Evolutionary conservation across 305 asterid species (phyloP).

Genomic region (Fraxinus baroniana): DNA sequence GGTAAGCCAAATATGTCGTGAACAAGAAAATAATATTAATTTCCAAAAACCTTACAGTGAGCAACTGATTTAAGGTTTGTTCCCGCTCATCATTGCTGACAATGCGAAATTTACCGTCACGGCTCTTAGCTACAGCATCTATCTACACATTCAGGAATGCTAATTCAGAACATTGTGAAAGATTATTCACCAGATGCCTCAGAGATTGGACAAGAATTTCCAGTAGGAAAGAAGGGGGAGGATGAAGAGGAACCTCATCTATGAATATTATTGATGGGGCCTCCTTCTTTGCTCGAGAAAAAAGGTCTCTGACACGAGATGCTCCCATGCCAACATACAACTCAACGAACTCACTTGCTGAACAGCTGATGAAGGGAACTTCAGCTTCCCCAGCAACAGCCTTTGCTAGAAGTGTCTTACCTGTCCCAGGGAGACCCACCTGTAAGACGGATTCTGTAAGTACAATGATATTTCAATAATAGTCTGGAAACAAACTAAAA

Average conservation of each 20-base stretch:
- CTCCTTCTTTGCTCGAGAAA: slow-evolving; percentile 97
- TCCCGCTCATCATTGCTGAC: slow-evolving; percentile 99
- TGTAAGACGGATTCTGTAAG: slow-evolving; percentile 35
- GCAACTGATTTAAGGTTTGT: slow-evolving; percentile 95
- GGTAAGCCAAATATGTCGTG: slow-evolving; percentile 10
- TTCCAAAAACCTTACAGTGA: slow-evolving; percentile 65
- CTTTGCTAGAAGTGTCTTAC: slow-evolving; percentile 97
- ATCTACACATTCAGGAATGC: slow-evolving; percentile 54
- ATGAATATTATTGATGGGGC: slow-evolving; percentile 98
- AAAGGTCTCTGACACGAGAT: slow-evolving; percentile 98
- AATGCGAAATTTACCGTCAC: slow-evolving; percentile 90
- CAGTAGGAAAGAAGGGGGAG: slow-evolving; percentile 18
- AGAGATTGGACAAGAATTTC: slow-evolving; percentile 20
- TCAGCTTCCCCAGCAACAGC: slow-evolving; percentile 99
- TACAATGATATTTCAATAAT: not conserved
- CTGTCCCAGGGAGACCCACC: slow-evolving; percentile 99
- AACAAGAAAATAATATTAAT: slow-evolving; percentile 6
- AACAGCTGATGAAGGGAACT: slow-evolving; percentile 97
- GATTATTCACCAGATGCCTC: slow-evolving; percentile 15
- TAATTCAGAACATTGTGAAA: slow-evolving; percentile 29
- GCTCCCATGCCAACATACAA: slow-evolving; percentile 99
- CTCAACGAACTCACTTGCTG: slow-evolving; percentile 98
- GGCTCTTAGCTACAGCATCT: slow-evolving; percentile 99
- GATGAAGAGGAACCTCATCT: slow-evolving; percentile 69
- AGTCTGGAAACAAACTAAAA: slow-evolving; percentile 18